Evolutionary conservation across 2,329 filamentous ascomycete species (phyloP), one percentile per base, ranked within the genome.

Genomic region (Tolypocladium sp.): DNA sequence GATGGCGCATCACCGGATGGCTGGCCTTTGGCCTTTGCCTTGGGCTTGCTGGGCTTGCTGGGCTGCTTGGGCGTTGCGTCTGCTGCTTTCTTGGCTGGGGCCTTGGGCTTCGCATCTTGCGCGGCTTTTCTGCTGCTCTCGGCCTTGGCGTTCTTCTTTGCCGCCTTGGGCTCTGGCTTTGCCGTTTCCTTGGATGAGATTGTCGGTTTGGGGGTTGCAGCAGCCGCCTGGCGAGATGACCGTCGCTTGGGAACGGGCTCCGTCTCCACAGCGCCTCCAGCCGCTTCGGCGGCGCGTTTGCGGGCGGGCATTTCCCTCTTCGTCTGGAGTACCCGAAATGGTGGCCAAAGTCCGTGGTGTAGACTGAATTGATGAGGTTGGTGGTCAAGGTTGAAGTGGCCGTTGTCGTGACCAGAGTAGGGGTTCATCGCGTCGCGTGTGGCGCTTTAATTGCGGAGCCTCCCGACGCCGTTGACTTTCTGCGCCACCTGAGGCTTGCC

Each of bases 241-340:
- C 68, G 64, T 55, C 69, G 63, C 63, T 69, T 69, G 57, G 65
- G 59, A 3, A 61, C 20, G 8, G 68, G 62, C 57, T 68, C 65
- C n/a, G 56, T 54, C 4, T 58, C 59, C 6, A 61, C 61, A 17
- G 58, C 58, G 33, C 52, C 57, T 9, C 33, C 52, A 20, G 53
- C 13, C n/a, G 35, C 35, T 6, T 42, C 25, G 10, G 54, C 38
- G 54, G 54, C 38, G 38, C 54, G 54, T 27, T 56, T 56, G 35
- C 37, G 54, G 25, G 25, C 22, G 15, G 54, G 38, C 54, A 56
- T 56, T n/a, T 52, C 2, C 3, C 13, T 52, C 49, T 51, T 20
- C 25, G 2, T 8, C 8, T 33, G 27, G 6, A 5, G 0, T 2
- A 6, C 17, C 25, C 3, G 2, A 10, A 20, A 30, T 5, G 9